A percentile compares a stretch with the other conserved stretches of the same genome.
Conservation (phyloP, 177 flowering plant genomes). For the Vitis hybrid region DNA sequence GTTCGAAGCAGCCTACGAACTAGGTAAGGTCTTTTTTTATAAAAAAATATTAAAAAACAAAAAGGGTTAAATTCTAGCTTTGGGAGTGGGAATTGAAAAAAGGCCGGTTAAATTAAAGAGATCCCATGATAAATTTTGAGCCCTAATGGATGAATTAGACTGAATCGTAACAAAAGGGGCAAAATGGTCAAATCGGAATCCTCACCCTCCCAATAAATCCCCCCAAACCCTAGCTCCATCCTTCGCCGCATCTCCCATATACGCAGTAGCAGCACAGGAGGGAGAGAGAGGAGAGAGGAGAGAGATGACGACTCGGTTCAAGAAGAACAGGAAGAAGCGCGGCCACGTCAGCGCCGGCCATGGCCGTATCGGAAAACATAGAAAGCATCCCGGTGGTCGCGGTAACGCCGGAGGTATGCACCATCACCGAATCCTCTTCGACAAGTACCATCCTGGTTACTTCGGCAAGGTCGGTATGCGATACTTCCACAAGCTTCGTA, state of each 20-base stretch:
- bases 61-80: too few relatives aligned
- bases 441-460: conserved; percentile 59
- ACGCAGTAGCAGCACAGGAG: too few relatives aligned
- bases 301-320: conserved; percentile 44
- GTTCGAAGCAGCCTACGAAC: too few relatives aligned
- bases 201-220: background rate
- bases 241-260: conserved; percentile 1
- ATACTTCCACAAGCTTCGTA: conserved; percentile 51
- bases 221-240: conserved; percentile 12
- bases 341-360: conserved; percentile 67
- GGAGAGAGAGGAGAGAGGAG: conserved; percentile 1
- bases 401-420: conserved; percentile 66
- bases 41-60: too few relatives aligned
- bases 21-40: too few relatives aligned
- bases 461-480: conserved; percentile 61
- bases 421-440: conserved; percentile 60
- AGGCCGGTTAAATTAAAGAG: too few relatives aligned
- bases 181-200: background rate
- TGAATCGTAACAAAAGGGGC: background rate
- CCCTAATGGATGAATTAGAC: too few relatives aligned
- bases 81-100: too few relatives aligned
- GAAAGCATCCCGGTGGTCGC: conserved; percentile 59
- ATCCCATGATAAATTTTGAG: too few relatives aligned
- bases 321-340: conserved; percentile 57
- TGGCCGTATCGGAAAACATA: conserved; percentile 57